A percentile compares a stretch with the other conserved stretches of the same genome.
phyloP scores from a whole-genome alignment of 176 grass and related monocot genomes.

The Phoenix dactylifera region DNA sequence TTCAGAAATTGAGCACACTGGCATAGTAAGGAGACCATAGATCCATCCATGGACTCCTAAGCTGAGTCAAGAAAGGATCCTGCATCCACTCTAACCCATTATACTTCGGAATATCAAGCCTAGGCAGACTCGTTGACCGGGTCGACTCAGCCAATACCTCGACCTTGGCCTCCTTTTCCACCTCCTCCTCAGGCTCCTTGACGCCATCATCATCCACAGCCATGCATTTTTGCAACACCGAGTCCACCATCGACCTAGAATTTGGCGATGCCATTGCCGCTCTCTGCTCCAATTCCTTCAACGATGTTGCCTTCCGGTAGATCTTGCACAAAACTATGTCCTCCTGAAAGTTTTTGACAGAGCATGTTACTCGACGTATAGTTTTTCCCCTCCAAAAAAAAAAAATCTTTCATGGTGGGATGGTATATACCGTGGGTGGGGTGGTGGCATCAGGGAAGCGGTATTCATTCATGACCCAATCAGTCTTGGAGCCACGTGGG shows the following conservation, averaged over 20 bases:
- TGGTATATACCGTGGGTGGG: conserved; percentile 33
- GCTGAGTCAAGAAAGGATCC: conserved; percentile 69
- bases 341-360: conserved; percentile 29
- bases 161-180: conserved; percentile 7
- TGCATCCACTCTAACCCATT: conserved; percentile 68
- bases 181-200: conserved; percentile 29
- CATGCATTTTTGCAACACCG: conserved; percentile 26
- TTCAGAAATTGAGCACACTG: conserved; percentile 63
- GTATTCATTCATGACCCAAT: conserved; percentile 99
- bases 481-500: conserved; percentile 62
- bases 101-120: conserved; percentile 46
- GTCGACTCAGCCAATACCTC: no score
- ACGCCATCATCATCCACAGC: conserved; percentile 3
- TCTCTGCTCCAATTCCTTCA: conserved; percentile 90
- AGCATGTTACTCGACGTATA: not conserved
- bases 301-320: conserved; percentile 67
- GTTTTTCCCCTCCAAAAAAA: no score
- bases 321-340: conserved; percentile 86
- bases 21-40: conserved; percentile 55
- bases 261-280: conserved; percentile 51
- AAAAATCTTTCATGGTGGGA: no score
- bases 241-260: conserved; percentile 37
- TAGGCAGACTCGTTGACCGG: conserved; percentile 31
- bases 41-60: conserved; percentile 80
- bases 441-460: conserved; percentile 39